A percentile compares a stretch with the other conserved stretches of the same genome.
These are phyloP conservation scores for Barnettozyma populi DNA, from an alignment of 805 yeast species.

Conservation along the genomic window DNA sequence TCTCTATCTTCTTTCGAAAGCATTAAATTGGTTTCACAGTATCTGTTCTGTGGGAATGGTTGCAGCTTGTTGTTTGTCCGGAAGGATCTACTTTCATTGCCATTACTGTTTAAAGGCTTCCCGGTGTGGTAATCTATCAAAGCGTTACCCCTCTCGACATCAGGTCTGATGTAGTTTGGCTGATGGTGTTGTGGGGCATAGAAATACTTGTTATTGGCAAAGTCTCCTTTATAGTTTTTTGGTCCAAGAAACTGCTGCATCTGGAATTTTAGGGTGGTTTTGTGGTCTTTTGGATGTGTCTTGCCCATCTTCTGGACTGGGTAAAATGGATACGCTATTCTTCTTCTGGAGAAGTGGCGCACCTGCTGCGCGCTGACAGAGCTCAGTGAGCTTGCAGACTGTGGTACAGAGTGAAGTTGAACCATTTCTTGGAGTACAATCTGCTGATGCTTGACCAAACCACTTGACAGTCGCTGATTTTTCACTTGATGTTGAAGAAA, in stretches of 20 bases:
- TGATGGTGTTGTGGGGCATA: slow-evolving; percentile 59
- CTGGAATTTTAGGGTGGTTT: slow-evolving; percentile 53
- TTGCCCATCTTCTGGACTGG: slow-evolving; percentile 39
- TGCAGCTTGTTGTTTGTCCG: slow-evolving; percentile 32
- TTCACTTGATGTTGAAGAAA: not conserved
- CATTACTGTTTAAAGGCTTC: slow-evolving; percentile 23
- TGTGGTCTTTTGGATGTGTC: slow-evolving; percentile 36
- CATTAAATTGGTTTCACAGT: slow-evolving; percentile 60
- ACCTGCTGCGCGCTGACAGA: slow-evolving; percentile 28
- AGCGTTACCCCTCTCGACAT: slow-evolving; percentile 37
- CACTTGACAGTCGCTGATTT: not conserved
- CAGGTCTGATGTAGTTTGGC: slow-evolving; percentile 68
- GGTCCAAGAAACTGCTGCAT: slow-evolving; percentile 80
- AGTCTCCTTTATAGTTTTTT: slow-evolving; percentile 76
- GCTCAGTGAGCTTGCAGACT: slow-evolving; percentile 9
- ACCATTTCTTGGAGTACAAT: not conserved
- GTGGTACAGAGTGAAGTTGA: slow-evolving; percentile 2
- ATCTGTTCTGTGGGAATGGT: slow-evolving; percentile 79
- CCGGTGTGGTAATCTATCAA: slow-evolving; percentile 31
- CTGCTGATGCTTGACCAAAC: not conserved
- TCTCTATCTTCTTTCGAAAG: slow-evolving; percentile 55
- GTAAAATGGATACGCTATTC: slow-evolving; percentile 49
- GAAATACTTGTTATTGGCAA: slow-evolving; percentile 68
- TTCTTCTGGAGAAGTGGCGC: slow-evolving; percentile 44
- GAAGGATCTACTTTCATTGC: slow-evolving; percentile 6